Base-by-base conservation (phyloP, 75 land plant species). In the Selaginella moellendorffii region DNA sequence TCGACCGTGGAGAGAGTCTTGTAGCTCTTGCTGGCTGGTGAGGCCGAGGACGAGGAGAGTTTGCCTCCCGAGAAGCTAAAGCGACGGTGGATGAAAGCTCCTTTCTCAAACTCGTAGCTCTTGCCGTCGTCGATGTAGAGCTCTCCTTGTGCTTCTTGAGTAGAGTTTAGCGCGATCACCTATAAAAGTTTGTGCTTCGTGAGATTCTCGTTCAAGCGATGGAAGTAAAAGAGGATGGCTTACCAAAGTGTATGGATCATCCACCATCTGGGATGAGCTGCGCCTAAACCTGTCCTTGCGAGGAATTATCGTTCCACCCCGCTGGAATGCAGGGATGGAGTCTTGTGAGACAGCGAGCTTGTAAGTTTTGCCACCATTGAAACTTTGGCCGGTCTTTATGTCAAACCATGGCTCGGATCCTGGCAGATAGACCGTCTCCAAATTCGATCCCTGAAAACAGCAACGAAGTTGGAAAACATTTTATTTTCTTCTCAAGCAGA, bases 191-290 rank as follows among this genome's bases (percentile, higher is more conserved):
- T 5, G n/a, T n/a, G n/a, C n/a, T n/a, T n/a, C n/a, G n/a, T n/a
- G n/a, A n/a, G n/a, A n/a, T n/a, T n/a, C n/a, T n/a, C n/a, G n/a
- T n/a, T n/a, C n/a, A n/a, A n/a, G n/a, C n/a, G n/a, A n/a, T n/a
- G n/a, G n/a, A n/a, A n/a, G n/a, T n/a, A n/a, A n/a, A n/a, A n/a
- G n/a, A n/a, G n/a, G n/a, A n/a, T n/a, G n/a, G n/a, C n/a, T n/a
- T n/a, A n/a, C n/a, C n/a, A n/a, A 74, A 52, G 99, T 95, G 72
- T 86, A 95, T 24, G 99, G 99, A 75, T 95, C 99, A 56, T 81
- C 67, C 10, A 59, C 72, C 91, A 84, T 95, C 64, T 95, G 99
- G 27, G 85, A 72, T 25, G 99, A 73, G 63, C 99, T 95, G 53
- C 99, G 82, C 1, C 99, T 86, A 61, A 66, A 80, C 52, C 99